Percentiles rank a stretch among this genome's conserved stretches.
Conservation (phyloP, 2,329 filamentous ascomycete species). For the Claviceps pazoutovae region DNA sequence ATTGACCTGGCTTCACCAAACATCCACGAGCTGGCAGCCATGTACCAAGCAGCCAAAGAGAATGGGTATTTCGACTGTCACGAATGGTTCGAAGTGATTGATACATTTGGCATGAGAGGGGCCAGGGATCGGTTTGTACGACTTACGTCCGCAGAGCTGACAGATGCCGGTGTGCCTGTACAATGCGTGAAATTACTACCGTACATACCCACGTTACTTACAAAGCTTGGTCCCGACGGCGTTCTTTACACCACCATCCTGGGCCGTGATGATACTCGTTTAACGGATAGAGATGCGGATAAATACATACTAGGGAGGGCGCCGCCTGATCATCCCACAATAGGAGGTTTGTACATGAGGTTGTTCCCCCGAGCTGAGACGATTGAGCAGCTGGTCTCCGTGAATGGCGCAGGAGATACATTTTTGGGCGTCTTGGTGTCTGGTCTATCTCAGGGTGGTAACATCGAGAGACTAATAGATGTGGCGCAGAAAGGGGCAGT, state of each 20-base stretch:
- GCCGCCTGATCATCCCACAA: conserved; percentile 32
- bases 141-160: conserved; percentile 52
- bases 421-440: conserved; percentile 78
- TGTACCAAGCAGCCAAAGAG: conserved; percentile 57
- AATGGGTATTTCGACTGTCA: conserved; percentile 53
- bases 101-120: conserved; percentile 63
- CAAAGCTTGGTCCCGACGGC: conserved; percentile 66
- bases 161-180: conserved; percentile 70
- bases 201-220: conserved; percentile 71
- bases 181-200: conserved; percentile 75
- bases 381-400: conserved; percentile 64
- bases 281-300: conserved; percentile 47
- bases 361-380: conserved; percentile 52
- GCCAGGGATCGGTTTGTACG: conserved; percentile 58
- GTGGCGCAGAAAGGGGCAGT: conserved; percentile 72
- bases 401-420: conserved; percentile 91
- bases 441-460: conserved; percentile 49
- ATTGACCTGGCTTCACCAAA: conserved; percentile 74
- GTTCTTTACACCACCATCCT: conserved; percentile 66
- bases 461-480: conserved; percentile 50
- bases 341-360: conserved; percentile 73
- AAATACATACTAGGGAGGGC: conserved; percentile 59
- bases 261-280: conserved; percentile 47
- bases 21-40: conserved; percentile 61
- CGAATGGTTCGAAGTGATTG: conserved; percentile 68